Evolutionary conservation across 177 flowering plant genomes (phyloP), one percentile per base, ranked within the genome.

Genomic region (Vitis hybrid): DNA sequence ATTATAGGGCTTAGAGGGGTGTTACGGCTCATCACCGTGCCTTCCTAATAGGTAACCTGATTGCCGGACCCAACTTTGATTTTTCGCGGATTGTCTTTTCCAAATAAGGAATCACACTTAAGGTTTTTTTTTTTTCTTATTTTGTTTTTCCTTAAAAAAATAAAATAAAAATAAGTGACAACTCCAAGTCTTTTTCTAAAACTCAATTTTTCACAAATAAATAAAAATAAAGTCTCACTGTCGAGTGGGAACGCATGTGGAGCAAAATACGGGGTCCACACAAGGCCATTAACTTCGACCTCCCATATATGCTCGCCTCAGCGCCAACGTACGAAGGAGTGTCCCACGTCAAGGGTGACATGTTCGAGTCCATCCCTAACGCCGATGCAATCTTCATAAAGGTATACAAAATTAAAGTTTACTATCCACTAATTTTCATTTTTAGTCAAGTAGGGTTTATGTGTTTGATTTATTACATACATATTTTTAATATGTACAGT

Each of bases 331-430:
- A 62, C 14, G 17, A 56, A 0, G 74, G 81, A 1, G 75, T 84
- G 11, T 10, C 19, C 1, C 79, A 80, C 50, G 64, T 82, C 0
- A 78, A 73, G 4, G 87, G 87, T 2, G 80, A 80, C 73, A 84
- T 84, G 85, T 84, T 84, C n/a, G 34, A 56, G 4, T 49, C 61
- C 55, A 67, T 85, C 32, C 86, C 88, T 2, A 58, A 23, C 4
- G 85, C 82, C 4, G 76, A 82, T 65, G 83, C 74, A 1, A 60
- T 83, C 21, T 30, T 85, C 60, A 72, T 85, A 78, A 85, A 83
- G 84, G 88, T 85, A 50, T 19, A 21, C 8, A 52, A 6, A 26
- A 26, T 26, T 26, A 26, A 26, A 26, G 30, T 26, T 26, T 26
- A 26, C 30, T 26, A 26, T 26, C 30, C 6, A 26, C 2, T 32